phyloP scores from a whole-genome alignment of 495 filamentous ascomycete genomes.

The Penicillium cataractarum region DNA sequence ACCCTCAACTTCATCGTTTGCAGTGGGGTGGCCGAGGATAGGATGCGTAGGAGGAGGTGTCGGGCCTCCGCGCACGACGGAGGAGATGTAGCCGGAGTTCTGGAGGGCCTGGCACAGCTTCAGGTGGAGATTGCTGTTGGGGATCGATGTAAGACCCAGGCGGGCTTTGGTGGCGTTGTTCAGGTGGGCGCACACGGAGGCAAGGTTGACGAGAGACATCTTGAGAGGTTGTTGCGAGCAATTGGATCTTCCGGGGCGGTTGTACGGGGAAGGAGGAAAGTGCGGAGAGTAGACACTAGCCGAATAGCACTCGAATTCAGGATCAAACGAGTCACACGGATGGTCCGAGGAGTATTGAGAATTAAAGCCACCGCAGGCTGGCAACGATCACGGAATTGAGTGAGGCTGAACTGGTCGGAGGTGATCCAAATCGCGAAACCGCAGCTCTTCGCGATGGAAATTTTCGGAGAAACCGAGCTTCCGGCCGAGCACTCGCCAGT shows the following conservation, averaged over 20 bases:
- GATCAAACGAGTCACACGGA: not conserved
- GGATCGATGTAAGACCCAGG: conserved; percentile 84
- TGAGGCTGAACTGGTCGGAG: conserved; percentile 7
- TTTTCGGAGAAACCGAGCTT: conserved; percentile 48
- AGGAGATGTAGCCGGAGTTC: conserved; percentile 77
- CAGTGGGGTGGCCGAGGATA: conserved; percentile 48
- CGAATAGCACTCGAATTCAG: not conserved
- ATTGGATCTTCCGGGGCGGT: conserved; percentile 28
- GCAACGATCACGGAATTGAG: conserved; percentile 1
- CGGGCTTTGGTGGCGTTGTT: conserved; percentile 89
- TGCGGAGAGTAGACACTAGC: not conserved
- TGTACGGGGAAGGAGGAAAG: conserved; percentile 17
- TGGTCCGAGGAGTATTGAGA: not conserved
- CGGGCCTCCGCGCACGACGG: conserved; percentile 77
- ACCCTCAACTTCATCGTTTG: conserved; percentile 37
- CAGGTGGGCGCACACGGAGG: conserved; percentile 86
- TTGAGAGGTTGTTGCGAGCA: conserved; percentile 30
- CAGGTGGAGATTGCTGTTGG: conserved; percentile 80
- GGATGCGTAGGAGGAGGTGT: conserved; percentile 62
- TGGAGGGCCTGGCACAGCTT: conserved; percentile 76
- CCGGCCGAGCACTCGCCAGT: conserved; percentile 18
- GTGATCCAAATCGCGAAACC: conserved; percentile 12
- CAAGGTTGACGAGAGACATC: conserved; percentile 87
- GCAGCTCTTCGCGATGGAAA: conserved; percentile 38
- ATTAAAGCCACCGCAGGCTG: not conserved